Conservation (phyloP, 176 grass and related monocot genomes). For the Aegilops bicornis region DNA sequence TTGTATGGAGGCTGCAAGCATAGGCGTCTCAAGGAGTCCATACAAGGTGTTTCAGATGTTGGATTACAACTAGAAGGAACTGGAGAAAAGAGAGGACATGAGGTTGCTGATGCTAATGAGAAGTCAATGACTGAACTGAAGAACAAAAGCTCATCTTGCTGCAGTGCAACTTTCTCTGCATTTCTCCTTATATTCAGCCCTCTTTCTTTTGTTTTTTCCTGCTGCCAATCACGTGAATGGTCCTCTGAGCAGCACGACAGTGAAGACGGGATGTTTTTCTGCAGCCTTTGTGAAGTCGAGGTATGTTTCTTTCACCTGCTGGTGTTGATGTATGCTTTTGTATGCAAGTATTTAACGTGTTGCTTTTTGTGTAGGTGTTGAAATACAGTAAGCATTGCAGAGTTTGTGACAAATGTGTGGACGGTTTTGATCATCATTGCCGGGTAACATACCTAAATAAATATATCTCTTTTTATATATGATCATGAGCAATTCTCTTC, state of each 20-base stretch:
- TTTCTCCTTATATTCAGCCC: slow-evolving; percentile 62
- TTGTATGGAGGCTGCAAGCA: slow-evolving; percentile 50
- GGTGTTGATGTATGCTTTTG: slow-evolving; percentile 10
- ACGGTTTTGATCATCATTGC: slow-evolving; percentile 99
- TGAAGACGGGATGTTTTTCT: slow-evolving; percentile 98
- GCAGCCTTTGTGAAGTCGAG: slow-evolving; percentile 96
- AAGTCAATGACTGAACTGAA: slow-evolving; percentile 48
- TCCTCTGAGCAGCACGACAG: slow-evolving; percentile 77
- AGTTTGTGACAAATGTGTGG: slow-evolving; percentile 99
- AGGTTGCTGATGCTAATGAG: slow-evolving; percentile 21
- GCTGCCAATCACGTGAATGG: slow-evolving; percentile 63
- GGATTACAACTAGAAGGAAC: slow-evolving; percentile 32
- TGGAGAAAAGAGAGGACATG: slow-evolving; percentile 36
- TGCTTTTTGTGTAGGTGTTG: slow-evolving; percentile 59
- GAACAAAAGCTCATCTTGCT: slow-evolving; percentile 50
- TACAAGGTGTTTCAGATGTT: slow-evolving; percentile 41
- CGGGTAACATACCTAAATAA: slow-evolving; percentile 53
- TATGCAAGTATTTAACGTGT: neutral
- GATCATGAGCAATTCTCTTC: neutral
- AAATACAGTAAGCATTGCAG: slow-evolving; percentile 98
- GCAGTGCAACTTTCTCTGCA: slow-evolving; percentile 43
- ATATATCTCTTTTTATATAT: neutral
- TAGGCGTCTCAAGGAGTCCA: slow-evolving; percentile 28
- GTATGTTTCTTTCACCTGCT: slow-evolving; percentile 40
- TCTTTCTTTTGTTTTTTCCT: slow-evolving; percentile 61